Base-by-base conservation (phyloP, 345 rosid species). In the Dovyalis caffra region DNA sequence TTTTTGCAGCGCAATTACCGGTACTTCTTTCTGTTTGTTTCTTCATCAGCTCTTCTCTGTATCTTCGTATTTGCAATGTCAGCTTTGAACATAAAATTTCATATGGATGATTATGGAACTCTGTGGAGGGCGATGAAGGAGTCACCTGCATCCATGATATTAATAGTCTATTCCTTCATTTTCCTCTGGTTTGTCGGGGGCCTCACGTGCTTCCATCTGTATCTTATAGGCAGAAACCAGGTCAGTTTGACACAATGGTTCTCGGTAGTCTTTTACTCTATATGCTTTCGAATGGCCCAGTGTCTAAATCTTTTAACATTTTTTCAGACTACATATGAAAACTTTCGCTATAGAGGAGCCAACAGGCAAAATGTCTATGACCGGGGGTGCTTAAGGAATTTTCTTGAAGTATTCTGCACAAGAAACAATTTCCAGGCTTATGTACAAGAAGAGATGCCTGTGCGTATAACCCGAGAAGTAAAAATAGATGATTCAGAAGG, bases 181-280 rank as follows among this genome's bases (percentile, higher is more conserved):
- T 86, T 86, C 79, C 82, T 86, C 4, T 88, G 87, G 89, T 86
- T 88, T 60, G 86, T 84, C 18, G 91, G 91, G 33, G 88, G 91
- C 6, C 91, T 88, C 71, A 76, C 91, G 38, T 84, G 83, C 77
- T 81, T 88, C 79, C 91, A 88, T 69, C 68, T 88, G 1, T 88
- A 84, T 81, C 89, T 88, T 53, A 86, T 88, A 32, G 37, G 83
- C 78, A 86, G 81, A 77, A 88, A 88, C 78, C 88, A 86, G 86
- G 91, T 86, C 58, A 76, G 84, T 72, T 71, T 51, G 7, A 16
- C 14, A 15, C 1, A 21, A 20, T 51, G 25, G 57, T 51, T 51
- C 3, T 2, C 9, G 3, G 25, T 20, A 8, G 10, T 53, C 11
- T n/a, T 53, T 21, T 53, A 3, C 23, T 53, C 26, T 8, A 0